Evolutionary conservation across 202 grass and related monocot genomes (phyloP), one percentile per base, ranked within the genome.

Genomic region (Digitaria exilis): DNA sequence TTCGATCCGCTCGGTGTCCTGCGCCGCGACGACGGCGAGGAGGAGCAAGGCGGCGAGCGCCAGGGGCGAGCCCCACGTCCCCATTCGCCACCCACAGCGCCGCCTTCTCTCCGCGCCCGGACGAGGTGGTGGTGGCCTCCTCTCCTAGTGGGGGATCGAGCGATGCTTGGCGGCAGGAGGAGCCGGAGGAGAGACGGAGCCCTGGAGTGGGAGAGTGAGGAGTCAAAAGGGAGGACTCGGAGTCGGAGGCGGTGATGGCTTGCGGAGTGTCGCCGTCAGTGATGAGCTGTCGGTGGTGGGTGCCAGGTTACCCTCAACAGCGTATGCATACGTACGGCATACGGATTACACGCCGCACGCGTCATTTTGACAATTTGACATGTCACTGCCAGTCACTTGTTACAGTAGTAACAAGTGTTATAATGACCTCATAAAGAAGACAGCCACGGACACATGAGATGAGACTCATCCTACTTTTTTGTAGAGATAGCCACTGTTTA

Each of bases 1-100:
- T 90, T 90, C 88, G 74, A 90, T 87, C 75, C 88, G 82, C 88
- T 90, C 88, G 68, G 88, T 90, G 34, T 90, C 84, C 84, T 90
- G 88, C 52, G 73, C 84, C 19, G n/a, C 41, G 26, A 46, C 76
- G 31, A 18, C 73, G 43, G 69, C 65, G 39, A 89, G 65, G 39
- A 89, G 65, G 22, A 89, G 71, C 64, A 73, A 22, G 48, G 78
- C n/a, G n/a, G n/a, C 83, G 28, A 86, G 48, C 66, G 66, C 73
- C 37, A 73, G 34, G 22, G 83, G 65, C 28, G 54, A 35, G 65
- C 54, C 71, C 73, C 49, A 29, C 77, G 46, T 77, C 71, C 56
- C 72, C 71, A 75, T 70, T 32, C 43, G 50, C 25, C 41, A 1
- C 44, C 60, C 0, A 41, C 51, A 2, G 1, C 76, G 4, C 22